Conservation (phyloP, 2,329 filamentous ascomycete species). For the Fonsecaea monophora region DNA sequence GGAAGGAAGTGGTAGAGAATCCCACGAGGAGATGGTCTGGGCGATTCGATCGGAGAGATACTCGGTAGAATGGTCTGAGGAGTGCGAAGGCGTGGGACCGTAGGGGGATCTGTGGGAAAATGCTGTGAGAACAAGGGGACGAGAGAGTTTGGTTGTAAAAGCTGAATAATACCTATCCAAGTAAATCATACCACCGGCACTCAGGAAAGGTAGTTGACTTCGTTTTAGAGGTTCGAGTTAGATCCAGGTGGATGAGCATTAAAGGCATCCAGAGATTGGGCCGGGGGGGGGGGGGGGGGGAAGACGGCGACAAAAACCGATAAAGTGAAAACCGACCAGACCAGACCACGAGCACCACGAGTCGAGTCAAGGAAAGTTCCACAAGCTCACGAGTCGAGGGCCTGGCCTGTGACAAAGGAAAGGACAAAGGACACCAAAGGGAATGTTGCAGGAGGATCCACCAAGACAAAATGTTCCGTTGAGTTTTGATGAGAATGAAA, state of each 20-base stretch:
- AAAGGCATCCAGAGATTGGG: no score
- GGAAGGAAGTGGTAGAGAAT: background rate
- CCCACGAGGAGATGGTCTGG: background rate
- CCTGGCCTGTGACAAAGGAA: background rate
- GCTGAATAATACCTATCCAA: background rate
- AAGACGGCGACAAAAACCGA: background rate
- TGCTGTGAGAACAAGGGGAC: background rate
- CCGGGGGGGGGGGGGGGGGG: no score
- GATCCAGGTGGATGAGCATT: background rate
- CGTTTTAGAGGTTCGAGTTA: background rate
- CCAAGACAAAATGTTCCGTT: background rate
- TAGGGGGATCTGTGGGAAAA: background rate
- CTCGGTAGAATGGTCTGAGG: background rate
- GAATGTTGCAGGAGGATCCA: background rate
- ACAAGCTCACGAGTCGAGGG: background rate
- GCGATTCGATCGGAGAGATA: slow-evolving; percentile 3
- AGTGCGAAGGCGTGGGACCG: background rate
- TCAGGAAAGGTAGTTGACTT: background rate
- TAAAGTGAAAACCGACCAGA: background rate
- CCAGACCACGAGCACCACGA: background rate
- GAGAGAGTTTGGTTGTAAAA: background rate
- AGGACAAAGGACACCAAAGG: background rate
- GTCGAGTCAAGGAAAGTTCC: background rate
- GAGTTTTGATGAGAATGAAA: background rate
- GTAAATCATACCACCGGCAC: background rate